Evolutionary conservation across 2,329 filamentous ascomycete species (phyloP).

Genomic region (Epichloe sp.): DNA sequence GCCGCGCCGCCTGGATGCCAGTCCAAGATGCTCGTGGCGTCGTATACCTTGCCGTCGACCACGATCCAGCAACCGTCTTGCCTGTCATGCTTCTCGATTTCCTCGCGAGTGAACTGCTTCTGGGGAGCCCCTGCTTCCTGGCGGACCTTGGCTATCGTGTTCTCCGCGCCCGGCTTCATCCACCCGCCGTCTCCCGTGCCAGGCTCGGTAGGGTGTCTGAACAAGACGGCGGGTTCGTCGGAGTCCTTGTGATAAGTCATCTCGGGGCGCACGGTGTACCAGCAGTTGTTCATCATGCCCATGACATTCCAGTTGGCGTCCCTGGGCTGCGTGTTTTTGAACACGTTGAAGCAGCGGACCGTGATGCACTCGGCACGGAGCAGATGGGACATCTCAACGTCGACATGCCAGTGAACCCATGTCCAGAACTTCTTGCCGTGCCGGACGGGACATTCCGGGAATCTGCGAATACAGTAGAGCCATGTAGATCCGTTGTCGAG

Average conservation of each 20-base stretch:
- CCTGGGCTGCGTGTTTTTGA: conserved; percentile 36
- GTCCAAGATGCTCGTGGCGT: conserved; percentile 30
- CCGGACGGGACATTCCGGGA: conserved; percentile 33
- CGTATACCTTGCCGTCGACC: conserved; percentile 37
- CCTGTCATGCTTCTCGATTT: conserved; percentile 37
- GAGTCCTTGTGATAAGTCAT: conserved; percentile 19
- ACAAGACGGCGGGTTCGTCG: conserved; percentile 22
- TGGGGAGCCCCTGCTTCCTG: conserved; percentile 31
- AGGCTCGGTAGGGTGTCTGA: conserved; percentile 33
- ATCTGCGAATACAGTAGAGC: conserved; percentile 18
- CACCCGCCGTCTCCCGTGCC: conserved; percentile 31
- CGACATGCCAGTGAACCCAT: conserved; percentile 39
- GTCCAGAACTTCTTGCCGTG: conserved; percentile 42
- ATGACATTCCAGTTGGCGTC: conserved; percentile 33
- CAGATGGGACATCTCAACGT: conserved; percentile 30
- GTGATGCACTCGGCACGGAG: conserved; percentile 27
- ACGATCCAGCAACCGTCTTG: conserved; percentile 40
- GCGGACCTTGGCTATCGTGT: conserved; percentile 29
- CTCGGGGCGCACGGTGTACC: conserved; percentile 31
- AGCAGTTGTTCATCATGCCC: conserved; percentile 43
- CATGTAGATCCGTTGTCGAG: conserved; percentile 33
- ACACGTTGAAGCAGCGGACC: conserved; percentile 34
- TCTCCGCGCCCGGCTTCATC: conserved; percentile 35
- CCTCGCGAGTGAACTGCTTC: conserved; percentile 38
- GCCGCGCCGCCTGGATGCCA: conserved; percentile 38